Evolutionary conservation across 805 yeast genomes (phyloP).

Genomic region (Pichia cabralensis): DNA sequence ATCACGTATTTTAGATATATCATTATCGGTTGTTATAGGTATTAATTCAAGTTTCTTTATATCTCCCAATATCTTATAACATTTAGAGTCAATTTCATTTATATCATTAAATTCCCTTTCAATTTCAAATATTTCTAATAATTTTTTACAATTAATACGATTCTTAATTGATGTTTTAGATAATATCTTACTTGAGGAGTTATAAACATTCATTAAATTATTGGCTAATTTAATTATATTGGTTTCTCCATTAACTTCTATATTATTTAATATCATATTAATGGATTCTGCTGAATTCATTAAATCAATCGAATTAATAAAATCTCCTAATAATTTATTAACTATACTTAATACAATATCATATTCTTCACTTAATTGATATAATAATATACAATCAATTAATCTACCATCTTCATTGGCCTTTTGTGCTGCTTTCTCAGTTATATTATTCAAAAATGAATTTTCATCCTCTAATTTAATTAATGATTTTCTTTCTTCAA

Average conservation of each 20-base stretch:
- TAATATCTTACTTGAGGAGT: conserved; percentile 50
- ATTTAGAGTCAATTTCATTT: conserved; percentile 1
- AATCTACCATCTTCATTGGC: conserved; percentile 90
- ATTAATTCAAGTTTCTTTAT: conserved; percentile 55
- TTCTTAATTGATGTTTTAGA: conserved; percentile 43
- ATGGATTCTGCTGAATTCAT: conserved; percentile 10
- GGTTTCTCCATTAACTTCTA: conserved; percentile 30
- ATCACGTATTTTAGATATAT: conserved; percentile 48
- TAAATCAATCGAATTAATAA: conserved; percentile 54
- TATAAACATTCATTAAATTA: conserved; percentile 35
- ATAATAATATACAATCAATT: conserved; percentile 74
- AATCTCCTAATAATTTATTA: conserved; percentile 70
- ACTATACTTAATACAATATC: conserved; percentile 68
- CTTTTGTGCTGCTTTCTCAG: conserved; percentile 74
- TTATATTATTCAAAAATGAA: conserved; percentile 57
- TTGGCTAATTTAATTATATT: conserved; percentile 38
- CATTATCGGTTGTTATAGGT: conserved; percentile 44
- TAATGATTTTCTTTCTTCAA: conserved; percentile 66
- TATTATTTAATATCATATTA: conserved; percentile 14
- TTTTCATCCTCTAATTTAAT: conserved; percentile 48
- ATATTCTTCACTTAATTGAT: conserved; percentile 82
- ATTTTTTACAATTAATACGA: conserved; percentile 53
- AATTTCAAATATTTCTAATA: conserved; percentile 60
- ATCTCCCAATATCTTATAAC: conserved; percentile 27
- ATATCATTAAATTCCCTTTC: conserved; percentile 32